These are phyloP conservation scores for grape (Vitis vinifera) DNA, from an alignment of 164 flowering plant species.

Conservation along the genomic window ASM3070453v1 NC_081817.1:2762001-2762500, in stretches of 20 bases:
- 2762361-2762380: constrained; percentile 94
- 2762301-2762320: constrained; percentile 13
- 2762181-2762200: no score
- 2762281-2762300: background rate
- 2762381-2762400: constrained; percentile 96
- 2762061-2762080: no score
- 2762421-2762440: constrained; percentile 99
- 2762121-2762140: no score
- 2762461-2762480: background rate
- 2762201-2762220: no score
- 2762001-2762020: no score
- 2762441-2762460: constrained; percentile 68
- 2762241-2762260: background rate
- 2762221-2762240: no score
- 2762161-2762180: no score
- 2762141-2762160: no score
- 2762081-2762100: no score
- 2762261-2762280: background rate
- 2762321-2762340: constrained; percentile 94
- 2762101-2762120: no score
- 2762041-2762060: no score
- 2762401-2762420: constrained; percentile 82
- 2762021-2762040: no score
- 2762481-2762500: background rate
- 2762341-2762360: constrained; percentile 84